Evolutionary conservation across 2,329 filamentous ascomycete genomes (phyloP).

Genomic region (Fusarium sp.): DNA sequence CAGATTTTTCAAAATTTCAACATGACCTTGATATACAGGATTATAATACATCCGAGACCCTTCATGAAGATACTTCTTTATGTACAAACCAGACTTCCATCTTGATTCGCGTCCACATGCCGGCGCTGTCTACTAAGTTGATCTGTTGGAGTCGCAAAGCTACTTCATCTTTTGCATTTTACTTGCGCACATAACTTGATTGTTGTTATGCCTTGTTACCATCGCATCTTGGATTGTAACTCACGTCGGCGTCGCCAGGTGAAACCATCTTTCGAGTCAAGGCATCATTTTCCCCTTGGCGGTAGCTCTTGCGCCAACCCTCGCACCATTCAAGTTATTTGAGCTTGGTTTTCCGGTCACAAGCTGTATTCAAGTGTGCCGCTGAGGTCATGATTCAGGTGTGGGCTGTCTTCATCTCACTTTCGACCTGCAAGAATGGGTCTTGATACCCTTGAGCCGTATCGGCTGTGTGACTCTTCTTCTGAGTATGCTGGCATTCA

Average conservation of each 20-base stretch:
- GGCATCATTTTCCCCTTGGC: not conserved
- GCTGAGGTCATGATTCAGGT: slow-evolving; percentile 13
- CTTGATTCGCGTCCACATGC: too few species aligned
- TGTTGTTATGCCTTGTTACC: not conserved
- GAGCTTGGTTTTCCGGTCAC: not conserved
- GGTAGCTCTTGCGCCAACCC: too few species aligned
- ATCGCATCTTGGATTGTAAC: not conserved
- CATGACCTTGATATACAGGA: not conserved
- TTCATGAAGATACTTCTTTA: too few species aligned
- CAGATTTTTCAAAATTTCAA: not conserved
- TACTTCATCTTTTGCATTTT: not conserved
- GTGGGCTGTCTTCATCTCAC: not conserved
- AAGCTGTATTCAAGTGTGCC: not conserved
- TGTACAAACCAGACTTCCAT: too few species aligned
- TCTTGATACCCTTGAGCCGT: not conserved
- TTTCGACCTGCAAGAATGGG: too few species aligned
- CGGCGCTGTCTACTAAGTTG: too few species aligned
- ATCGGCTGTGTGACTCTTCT: slow-evolving; percentile 4
- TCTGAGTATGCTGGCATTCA: not conserved
- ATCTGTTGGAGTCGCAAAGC: too few species aligned
- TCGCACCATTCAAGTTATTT: not conserved
- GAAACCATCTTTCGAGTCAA: not conserved
- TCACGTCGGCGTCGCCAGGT: too few species aligned
- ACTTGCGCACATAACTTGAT: not conserved
- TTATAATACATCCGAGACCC: too few species aligned